These are phyloP conservation scores for Rhizophagus clarus DNA, from an alignment of 192 early-diverging fungal species.

Conservation along the genomic window DNA sequence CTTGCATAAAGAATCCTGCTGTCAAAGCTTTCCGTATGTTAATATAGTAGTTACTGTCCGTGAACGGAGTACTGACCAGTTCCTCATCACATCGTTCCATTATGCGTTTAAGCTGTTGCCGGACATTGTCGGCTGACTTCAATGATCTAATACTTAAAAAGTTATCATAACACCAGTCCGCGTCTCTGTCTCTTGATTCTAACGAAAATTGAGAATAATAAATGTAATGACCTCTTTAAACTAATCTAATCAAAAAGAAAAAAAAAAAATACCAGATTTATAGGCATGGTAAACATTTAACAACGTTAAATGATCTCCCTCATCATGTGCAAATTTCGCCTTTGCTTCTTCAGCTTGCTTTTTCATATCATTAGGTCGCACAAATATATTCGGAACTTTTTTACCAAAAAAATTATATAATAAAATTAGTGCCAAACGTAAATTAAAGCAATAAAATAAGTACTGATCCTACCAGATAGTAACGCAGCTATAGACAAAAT, in stretches of 20 bases:
- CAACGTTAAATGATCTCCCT: conserved; percentile 96
- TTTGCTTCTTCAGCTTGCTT: conserved; percentile 90
- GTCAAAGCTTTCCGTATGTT: conserved; percentile 90
- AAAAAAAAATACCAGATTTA: conserved; percentile 55
- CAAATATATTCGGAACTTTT: conserved; percentile 82
- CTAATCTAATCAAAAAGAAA: not conserved
- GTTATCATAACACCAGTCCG: conserved; percentile 93
- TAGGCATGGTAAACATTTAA: conserved; percentile 97
- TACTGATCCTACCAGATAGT: conserved; percentile 58
- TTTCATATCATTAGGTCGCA: conserved; percentile 89
- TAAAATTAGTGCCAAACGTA: not conserved
- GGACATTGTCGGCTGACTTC: conserved; percentile 90
- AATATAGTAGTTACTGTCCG: conserved; percentile 73
- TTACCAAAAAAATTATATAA: not conserved
- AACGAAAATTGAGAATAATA: not conserved
- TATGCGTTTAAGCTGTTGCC: conserved; percentile 82
- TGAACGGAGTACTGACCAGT: conserved; percentile 71
- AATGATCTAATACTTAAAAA: conserved; percentile 89
- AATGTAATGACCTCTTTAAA: not conserved
- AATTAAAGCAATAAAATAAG: not conserved
- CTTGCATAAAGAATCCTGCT: conserved; percentile 99
- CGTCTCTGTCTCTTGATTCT: conserved; percentile 66
- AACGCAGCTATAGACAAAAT: conserved; percentile 93
- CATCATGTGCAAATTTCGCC: conserved; percentile 88
- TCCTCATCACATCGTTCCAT: conserved; percentile 75